Base-by-base conservation (phyloP, 2,329 filamentous ascomycete genomes). In the Exophiala alcalophila region DNA sequence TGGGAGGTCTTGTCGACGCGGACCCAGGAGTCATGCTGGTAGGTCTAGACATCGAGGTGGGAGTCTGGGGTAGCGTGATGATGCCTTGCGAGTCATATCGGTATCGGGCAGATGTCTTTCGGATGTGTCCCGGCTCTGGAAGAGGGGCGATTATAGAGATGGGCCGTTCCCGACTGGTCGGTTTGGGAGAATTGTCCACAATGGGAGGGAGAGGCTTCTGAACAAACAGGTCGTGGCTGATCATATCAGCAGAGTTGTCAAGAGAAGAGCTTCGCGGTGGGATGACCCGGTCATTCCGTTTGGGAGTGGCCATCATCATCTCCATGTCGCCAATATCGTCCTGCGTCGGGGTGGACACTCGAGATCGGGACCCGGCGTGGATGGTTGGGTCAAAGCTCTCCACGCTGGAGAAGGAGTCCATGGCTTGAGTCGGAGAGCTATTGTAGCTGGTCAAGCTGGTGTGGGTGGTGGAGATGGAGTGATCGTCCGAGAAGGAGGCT, bases 101-200 rank as follows among this genome's bases (percentile, higher is more conserved):
- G 29, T 52, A 38, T 18, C 49, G 49, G 27, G 41, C 44, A 14
- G 49, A 52, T 4, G 32, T 44, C 27, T 52, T 52, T 8, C 49
- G 39, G 24, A 52, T 42, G 20, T 52, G 45, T 1, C 49, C 49
- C 7, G 49, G 45, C 24, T 46, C 44, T 8, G 49, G 49, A n/a
- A 52, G 32, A 28, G 49, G 49, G 12, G 49, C 49, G 26, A 52
- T 33, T 14, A 39, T 49, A 3, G 49, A 52, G n/a, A 52, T 41
- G 3, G 45, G 45, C 28, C 49, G 42, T 10, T 30, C 43, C 18
- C 18, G 14, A 9, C 9, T 7, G 14, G 18, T 32, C 12, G 12
- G 29, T 18, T 16, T 29, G 34, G 12, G 29, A n/a, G 5, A 10
- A 7, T 4, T 15, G 21, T 30, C 21, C 23, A 31, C 25, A 14